Conservation (phyloP, 2,329 filamentous ascomycete genomes). For the Pseudogymnoascus sp. region DNA sequence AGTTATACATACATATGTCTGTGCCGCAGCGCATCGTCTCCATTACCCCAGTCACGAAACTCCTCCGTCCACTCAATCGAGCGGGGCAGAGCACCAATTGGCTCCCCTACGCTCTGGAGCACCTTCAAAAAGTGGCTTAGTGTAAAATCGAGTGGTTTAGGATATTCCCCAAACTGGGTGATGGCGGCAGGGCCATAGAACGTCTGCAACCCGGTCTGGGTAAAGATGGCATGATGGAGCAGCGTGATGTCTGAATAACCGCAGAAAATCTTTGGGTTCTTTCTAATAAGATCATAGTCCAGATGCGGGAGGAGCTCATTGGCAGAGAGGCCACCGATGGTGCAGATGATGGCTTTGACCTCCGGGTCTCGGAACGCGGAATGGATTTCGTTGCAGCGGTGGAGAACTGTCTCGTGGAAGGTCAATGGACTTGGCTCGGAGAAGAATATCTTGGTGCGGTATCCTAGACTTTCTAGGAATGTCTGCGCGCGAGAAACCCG, state of each 20-base stretch:
- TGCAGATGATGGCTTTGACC: slow-evolving; percentile 24
- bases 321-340: slow-evolving; percentile 21
- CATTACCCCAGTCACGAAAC: neutral
- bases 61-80: slow-evolving; percentile 4
- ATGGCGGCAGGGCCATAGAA: slow-evolving; percentile 27
- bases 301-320: slow-evolving; percentile 25
- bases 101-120: neutral
- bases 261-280: slow-evolving; percentile 28
- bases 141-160: slow-evolving; percentile 18
- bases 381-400: slow-evolving; percentile 21
- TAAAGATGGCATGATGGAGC: slow-evolving; percentile 22
- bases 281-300: slow-evolving; percentile 24
- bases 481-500: slow-evolving; percentile 15
- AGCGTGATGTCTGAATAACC: slow-evolving; percentile 28
- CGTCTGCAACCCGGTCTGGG: slow-evolving; percentile 18
- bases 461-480: slow-evolving; percentile 17
- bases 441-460: slow-evolving; percentile 19
- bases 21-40: neutral
- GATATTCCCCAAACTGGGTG: slow-evolving; percentile 22
- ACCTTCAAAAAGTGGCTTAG: slow-evolving; percentile 18
- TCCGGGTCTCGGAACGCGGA: slow-evolving; percentile 20
- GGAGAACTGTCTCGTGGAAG: slow-evolving; percentile 10
- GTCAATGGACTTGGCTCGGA: slow-evolving; percentile 1
- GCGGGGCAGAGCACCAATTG: neutral
- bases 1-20: neutral